A percentile compares a stretch with the other conserved stretches of the same genome.
phyloP scores from a whole-genome alignment of 352 stramenopile species.

The Peronosclerospora sorghi region DNA sequence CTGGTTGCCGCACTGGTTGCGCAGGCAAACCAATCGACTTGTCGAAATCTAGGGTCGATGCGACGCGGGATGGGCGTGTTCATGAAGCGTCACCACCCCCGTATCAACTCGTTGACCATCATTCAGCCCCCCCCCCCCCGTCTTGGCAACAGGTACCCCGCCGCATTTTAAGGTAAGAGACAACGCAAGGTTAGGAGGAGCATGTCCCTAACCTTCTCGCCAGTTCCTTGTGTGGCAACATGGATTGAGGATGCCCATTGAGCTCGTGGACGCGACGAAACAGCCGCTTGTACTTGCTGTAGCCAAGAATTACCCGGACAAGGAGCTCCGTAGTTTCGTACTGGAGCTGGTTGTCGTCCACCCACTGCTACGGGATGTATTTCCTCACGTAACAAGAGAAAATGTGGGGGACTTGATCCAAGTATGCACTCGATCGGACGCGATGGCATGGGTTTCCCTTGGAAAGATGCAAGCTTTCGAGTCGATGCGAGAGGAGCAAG shows the following conservation, averaged over 20 bases:
- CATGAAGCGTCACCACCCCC: no score
- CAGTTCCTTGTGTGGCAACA: constrained; percentile 23
- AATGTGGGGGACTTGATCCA: constrained; percentile 28
- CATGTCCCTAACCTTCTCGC: no score
- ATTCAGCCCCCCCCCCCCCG: no score
- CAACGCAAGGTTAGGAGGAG: no score
- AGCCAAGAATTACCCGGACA: constrained; percentile 7
- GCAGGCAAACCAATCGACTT: no score
- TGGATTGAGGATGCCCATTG: constrained; percentile 8
- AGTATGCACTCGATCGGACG: constrained; percentile 27
- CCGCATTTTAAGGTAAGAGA: no score
- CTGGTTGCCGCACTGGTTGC: no score
- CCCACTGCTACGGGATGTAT: constrained; percentile 25
- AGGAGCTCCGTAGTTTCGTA: constrained; percentile 3
- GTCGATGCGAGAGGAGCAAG: constrained; percentile 3
- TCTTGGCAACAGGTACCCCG: no score
- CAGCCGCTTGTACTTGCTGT: constrained; percentile 25
- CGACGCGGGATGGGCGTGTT: no score
- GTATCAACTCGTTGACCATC: no score
- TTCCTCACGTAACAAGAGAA: constrained; percentile 18
- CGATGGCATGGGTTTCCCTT: constrained; percentile 31
- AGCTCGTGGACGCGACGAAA: constrained; percentile 12
- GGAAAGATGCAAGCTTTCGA: not conserved
- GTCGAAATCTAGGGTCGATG: no score
- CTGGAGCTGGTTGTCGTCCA: constrained; percentile 19